These are phyloP conservation scores for Vitis hybrid DNA, from an alignment of 177 flowering plant genomes.

Conservation along the genomic window DNA sequence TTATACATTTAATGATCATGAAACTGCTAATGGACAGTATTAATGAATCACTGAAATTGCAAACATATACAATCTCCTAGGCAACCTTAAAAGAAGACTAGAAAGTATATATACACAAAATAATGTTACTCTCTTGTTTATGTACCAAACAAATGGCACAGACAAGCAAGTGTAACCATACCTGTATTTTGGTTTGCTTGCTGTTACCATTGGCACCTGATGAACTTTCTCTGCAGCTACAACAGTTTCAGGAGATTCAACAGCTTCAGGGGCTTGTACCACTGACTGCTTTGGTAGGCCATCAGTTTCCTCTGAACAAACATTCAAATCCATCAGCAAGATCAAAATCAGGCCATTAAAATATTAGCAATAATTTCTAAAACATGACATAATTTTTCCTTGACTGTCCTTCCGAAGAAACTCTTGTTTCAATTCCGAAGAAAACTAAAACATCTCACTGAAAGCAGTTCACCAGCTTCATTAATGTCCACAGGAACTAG, in stretches of 20 bases:
- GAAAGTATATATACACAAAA: no score
- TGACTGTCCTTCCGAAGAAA: no score
- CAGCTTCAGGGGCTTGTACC: constrained; percentile 17
- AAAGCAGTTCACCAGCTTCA: no score
- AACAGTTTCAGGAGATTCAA: neutral
- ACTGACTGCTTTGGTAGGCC: constrained; percentile 4
- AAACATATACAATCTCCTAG: neutral
- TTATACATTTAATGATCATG: no score
- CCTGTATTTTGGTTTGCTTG: constrained; percentile 75
- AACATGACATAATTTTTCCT: neutral
- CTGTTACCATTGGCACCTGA: constrained; percentile 11
- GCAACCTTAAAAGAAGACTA: neutral
- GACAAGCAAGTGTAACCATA: constrained; percentile 6
- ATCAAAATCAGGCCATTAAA: neutral
- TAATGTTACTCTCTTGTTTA: no score
- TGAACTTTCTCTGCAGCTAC: constrained; percentile 12
- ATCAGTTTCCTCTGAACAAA: constrained; percentile 27
- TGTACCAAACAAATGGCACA: no score
- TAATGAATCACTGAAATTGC: neutral
- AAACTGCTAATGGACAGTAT: no score
- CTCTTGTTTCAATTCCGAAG: no score
- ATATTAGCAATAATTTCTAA: neutral
- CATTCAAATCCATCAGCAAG: neutral
- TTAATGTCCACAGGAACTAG: no score
- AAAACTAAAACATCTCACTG: no score